These are phyloP conservation scores for Aureobasidium melanogenum DNA, from an alignment of 2,329 filamentous ascomycete genomes.

Conservation along the genomic window DNA sequence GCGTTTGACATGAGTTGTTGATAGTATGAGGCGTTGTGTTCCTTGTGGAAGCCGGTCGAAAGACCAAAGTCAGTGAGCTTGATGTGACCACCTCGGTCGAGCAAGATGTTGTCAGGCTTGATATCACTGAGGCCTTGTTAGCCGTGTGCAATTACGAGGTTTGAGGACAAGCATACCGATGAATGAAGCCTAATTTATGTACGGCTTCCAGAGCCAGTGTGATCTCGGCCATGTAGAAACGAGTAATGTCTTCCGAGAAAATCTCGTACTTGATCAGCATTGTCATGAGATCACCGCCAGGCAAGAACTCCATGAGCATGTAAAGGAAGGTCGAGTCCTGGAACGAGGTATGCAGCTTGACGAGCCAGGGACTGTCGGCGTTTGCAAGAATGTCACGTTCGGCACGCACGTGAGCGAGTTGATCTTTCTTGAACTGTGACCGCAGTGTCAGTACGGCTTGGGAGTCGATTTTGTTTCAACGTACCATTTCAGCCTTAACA, in stretches of 20 bases:
- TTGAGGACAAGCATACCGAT: conserved; percentile 58
- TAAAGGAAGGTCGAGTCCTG: conserved; percentile 95
- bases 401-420: conserved; percentile 91
- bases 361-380: conserved; percentile 98
- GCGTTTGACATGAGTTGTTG: conserved; percentile 74
- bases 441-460: neutral
- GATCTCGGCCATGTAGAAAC: conserved; percentile 98
- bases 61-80: conserved; percentile 97
- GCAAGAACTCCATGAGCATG: conserved; percentile 99
- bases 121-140: conserved; percentile 62
- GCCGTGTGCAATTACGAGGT: neutral
- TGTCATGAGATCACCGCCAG: conserved; percentile 96
- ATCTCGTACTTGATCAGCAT: conserved; percentile 99
- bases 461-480: neutral
- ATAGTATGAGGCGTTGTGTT: conserved; percentile 97
- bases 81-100: conserved; percentile 92
- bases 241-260: conserved; percentile 95
- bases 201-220: conserved; percentile 97
- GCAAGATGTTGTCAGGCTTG: conserved; percentile 96
- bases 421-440: conserved; percentile 81
- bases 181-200: conserved; percentile 95
- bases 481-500: conserved; percentile 91
- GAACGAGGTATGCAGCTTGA: conserved; percentile 97
- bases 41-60: conserved; percentile 94
- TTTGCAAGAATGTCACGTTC: conserved; percentile 97